These are phyloP conservation scores for Saturnispora sekii DNA, from an alignment of 805 yeast genomes.

Conservation along the genomic window DNA sequence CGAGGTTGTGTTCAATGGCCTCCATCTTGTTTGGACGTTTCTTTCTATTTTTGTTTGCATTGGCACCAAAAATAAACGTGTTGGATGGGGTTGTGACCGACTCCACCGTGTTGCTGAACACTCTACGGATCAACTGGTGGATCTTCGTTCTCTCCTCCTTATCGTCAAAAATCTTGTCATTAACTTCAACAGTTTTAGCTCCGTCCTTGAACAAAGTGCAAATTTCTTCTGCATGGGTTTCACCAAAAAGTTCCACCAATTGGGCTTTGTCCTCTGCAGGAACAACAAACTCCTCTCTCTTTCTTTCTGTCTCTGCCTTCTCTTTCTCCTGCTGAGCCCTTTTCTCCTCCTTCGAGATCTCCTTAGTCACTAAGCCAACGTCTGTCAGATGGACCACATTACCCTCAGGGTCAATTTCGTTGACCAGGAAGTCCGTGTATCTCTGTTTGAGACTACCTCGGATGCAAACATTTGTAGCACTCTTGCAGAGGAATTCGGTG, in stretches of 20 bases:
- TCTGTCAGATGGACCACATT: constrained; percentile 68
- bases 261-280: constrained; percentile 36
- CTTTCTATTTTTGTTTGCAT: constrained; percentile 36
- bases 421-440: constrained; percentile 88
- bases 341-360: constrained; percentile 30
- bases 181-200: constrained; percentile 41
- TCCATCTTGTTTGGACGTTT: constrained; percentile 33
- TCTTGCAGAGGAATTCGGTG: constrained; percentile 37
- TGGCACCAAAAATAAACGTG: constrained; percentile 52
- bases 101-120: constrained; percentile 68
- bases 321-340: constrained; percentile 36
- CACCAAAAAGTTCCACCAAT: constrained; percentile 48
- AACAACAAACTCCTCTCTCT: constrained; percentile 28
- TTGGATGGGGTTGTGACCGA: constrained; percentile 65
- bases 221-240: constrained; percentile 46
- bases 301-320: constrained; percentile 22
- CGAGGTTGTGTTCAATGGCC: constrained; percentile 56
- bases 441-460: constrained; percentile 76
- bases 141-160: constrained; percentile 68
- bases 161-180: constrained; percentile 42
- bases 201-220: constrained; percentile 39
- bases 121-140: constrained; percentile 67
- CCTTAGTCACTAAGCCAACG: constrained; percentile 51
- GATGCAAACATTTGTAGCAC: constrained; percentile 47
- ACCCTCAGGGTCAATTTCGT: constrained; percentile 67